phyloP scores from a whole-genome alignment of 2,329 filamentous ascomycete genomes.

The Monosporascus sp. region DNA sequence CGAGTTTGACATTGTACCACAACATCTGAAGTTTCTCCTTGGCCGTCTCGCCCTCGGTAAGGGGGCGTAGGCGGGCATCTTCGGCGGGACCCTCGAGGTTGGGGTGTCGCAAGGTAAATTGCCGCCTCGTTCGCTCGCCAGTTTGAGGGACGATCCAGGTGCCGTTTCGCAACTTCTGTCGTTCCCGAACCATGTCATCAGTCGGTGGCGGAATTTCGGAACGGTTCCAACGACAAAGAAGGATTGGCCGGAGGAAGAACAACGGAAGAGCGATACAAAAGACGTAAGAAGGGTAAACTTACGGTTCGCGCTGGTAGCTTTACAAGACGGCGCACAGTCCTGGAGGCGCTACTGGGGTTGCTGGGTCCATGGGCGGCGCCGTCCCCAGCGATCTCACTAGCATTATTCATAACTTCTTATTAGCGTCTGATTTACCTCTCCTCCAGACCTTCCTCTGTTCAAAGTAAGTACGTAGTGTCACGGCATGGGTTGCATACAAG shows the following conservation, averaged over 20 bases:
- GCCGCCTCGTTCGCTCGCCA: slow-evolving; percentile 74
- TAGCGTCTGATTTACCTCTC: too few species aligned
- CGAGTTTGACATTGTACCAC: slow-evolving; percentile 32
- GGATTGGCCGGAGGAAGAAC: background rate
- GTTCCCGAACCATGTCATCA: slow-evolving; percentile 46
- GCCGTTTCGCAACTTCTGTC: slow-evolving; percentile 71
- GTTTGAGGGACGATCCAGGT: slow-evolving; percentile 84
- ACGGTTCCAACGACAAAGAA: slow-evolving; percentile 1
- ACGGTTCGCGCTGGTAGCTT: background rate
- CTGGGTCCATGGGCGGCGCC: background rate
- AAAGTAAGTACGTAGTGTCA: too few species aligned
- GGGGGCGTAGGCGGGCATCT: slow-evolving; percentile 26
- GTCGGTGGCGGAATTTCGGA: slow-evolving; percentile 30
- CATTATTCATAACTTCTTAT: background rate
- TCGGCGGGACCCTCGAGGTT: slow-evolving; percentile 32
- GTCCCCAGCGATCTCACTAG: background rate
- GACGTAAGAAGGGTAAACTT: background rate
- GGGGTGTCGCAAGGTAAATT: slow-evolving; percentile 64
- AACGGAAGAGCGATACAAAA: background rate
- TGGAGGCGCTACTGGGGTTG: background rate
- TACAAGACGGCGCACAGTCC: background rate
- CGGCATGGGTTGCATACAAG: too few species aligned
- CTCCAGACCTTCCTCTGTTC: too few species aligned
- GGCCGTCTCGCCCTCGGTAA: slow-evolving; percentile 29
- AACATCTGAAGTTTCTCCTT: slow-evolving; percentile 29